Evolutionary conservation across 1,139 yeast species (phyloP).

Genomic region (Suhomyces atakaporum): DNA sequence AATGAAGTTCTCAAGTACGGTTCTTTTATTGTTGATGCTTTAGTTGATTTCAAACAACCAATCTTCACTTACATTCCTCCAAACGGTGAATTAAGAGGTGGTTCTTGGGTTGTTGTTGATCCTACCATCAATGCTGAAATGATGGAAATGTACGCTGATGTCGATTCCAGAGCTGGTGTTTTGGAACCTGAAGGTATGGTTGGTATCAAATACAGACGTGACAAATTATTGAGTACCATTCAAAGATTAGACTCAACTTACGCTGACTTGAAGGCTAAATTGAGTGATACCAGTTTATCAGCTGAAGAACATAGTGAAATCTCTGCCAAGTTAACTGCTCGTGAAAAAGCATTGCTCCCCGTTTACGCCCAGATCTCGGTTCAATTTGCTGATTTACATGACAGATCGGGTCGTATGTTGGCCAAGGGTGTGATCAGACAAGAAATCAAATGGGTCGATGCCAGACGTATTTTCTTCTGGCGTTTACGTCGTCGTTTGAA

Average conservation of each 20-base stretch:
- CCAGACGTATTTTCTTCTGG: slow-evolving; percentile 99
- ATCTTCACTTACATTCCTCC: slow-evolving; percentile 97
- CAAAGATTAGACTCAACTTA: slow-evolving; percentile 80
- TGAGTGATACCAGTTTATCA: slow-evolving; percentile 52
- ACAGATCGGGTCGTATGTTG: slow-evolving; percentile 95
- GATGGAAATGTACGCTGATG: slow-evolving; percentile 99
- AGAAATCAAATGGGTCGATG: slow-evolving; percentile 80
- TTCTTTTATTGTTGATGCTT: slow-evolving; percentile 93
- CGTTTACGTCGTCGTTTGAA: slow-evolving; percentile 93
- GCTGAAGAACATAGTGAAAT: slow-evolving; percentile 68
- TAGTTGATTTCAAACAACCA: slow-evolving; percentile 95
- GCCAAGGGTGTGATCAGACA: slow-evolving; percentile 89
- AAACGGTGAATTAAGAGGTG: slow-evolving; percentile 97
- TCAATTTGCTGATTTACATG: slow-evolving; percentile 97
- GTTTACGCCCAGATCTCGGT: slow-evolving; percentile 89
- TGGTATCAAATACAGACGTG: slow-evolving; percentile 95
- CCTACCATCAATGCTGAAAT: slow-evolving; percentile 94
- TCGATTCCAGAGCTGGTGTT: slow-evolving; percentile 96
- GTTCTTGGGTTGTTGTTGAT: slow-evolving; percentile 99
- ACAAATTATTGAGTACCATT: slow-evolving; percentile 87
- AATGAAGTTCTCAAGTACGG: slow-evolving; percentile 97
- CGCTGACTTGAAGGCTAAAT: slow-evolving; percentile 61
- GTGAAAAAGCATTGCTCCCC: slow-evolving; percentile 82
- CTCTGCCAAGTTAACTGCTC: slow-evolving; percentile 65
- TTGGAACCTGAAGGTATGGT: slow-evolving; percentile 99